phyloP scores from a whole-genome alignment of 129 eudicot species.

The Helianthus annuus region HanXRQr2.0-SUNRISE NC_035441.2:19568759-19569258 shows the following conservation, averaged over 20 bases:
- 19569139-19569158: too few species aligned
- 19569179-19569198: too few species aligned
- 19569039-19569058: conserved; percentile 45
- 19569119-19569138: conserved; percentile 81
- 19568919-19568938: conserved; percentile 97
- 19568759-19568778: too few species aligned
- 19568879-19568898: conserved; percentile 15
- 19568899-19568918: conserved; percentile 63
- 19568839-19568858: neutral
- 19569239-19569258: too few species aligned
- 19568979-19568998: conserved; percentile 99
- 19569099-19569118: conserved; percentile 19
- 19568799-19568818: too few species aligned
- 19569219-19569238: too few species aligned
- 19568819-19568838: too few species aligned
- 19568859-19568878: conserved; percentile 1
- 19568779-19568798: too few species aligned
- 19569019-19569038: conserved; percentile 62
- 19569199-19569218: too few species aligned
- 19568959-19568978: conserved; percentile 95
- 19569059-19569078: conserved; percentile 1
- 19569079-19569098: too few species aligned
- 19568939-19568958: conserved; percentile 93
- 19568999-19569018: conserved; percentile 99
- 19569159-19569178: too few species aligned